phyloP scores from a whole-genome alignment of 2,329 filamentous ascomycete species.

The Colletotrichum agaves region DNA sequence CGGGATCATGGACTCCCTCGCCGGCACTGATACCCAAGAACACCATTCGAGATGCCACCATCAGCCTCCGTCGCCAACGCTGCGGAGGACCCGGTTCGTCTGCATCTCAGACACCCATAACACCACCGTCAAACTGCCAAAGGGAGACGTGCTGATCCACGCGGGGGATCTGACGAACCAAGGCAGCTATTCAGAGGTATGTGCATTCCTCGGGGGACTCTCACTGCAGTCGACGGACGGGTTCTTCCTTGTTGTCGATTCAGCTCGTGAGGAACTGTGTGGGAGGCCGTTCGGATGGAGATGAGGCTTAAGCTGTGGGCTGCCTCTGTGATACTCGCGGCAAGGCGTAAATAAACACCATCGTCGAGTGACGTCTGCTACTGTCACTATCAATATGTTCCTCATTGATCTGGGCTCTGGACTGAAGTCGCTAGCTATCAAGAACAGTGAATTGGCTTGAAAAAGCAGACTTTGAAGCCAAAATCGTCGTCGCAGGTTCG shows the following conservation, averaged over 20 bases:
- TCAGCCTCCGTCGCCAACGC: slow-evolving; percentile 30
- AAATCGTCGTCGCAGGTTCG: slow-evolving; percentile 75
- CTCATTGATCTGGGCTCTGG: too few species aligned
- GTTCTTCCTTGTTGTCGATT: slow-evolving; percentile 10
- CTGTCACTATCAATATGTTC: background rate
- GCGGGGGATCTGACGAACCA: slow-evolving; percentile 82
- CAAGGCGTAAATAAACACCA: slow-evolving; percentile 8
- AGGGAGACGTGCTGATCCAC: slow-evolving; percentile 79
- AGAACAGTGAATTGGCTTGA: slow-evolving; percentile 75
- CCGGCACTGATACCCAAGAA: background rate
- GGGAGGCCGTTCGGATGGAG: slow-evolving; percentile 15
- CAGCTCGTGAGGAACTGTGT: slow-evolving; percentile 3
- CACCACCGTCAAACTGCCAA: slow-evolving; percentile 70
- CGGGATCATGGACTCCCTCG: slow-evolving; percentile 19
- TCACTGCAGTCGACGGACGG: background rate
- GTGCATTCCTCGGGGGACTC: background rate
- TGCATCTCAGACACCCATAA: slow-evolving; percentile 85
- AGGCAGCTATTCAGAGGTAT: slow-evolving; percentile 67
- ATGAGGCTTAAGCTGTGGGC: slow-evolving; percentile 13
- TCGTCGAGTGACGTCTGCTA: background rate
- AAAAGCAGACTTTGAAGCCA: slow-evolving; percentile 73
- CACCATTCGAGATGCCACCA: background rate
- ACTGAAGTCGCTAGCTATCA: slow-evolving; percentile 53
- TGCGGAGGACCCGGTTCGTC: slow-evolving; percentile 71
- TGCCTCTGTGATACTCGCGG: slow-evolving; percentile 18